Conservation (phyloP, 352 stramenopile genomes). For the Phytophthora lateralis region DNA sequence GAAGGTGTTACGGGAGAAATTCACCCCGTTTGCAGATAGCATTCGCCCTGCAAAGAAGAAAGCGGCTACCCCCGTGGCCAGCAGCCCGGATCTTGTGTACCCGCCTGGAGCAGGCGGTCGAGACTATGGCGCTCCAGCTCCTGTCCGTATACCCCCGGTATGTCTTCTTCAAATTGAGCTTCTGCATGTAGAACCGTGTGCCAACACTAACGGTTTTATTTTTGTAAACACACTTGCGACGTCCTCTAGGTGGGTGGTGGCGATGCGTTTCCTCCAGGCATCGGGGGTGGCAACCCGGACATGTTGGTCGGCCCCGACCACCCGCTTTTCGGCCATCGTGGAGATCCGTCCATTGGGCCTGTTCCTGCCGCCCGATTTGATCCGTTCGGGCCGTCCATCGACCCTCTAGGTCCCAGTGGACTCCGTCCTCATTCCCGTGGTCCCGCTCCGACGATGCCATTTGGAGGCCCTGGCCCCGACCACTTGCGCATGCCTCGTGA, state of each 20-base stretch:
- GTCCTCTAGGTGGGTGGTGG: conserved; percentile 55
- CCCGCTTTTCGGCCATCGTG: conserved; percentile 67
- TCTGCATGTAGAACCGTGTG: not conserved
- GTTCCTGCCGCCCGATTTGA: conserved; percentile 84
- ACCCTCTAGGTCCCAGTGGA: conserved; percentile 55
- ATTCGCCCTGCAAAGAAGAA: conserved; percentile 53
- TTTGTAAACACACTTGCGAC: not conserved
- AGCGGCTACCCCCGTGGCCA: conserved; percentile 2
- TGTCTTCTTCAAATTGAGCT: not conserved
- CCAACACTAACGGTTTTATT: not conserved
- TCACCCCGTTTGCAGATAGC: conserved; percentile 63
- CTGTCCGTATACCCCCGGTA: conserved; percentile 48
- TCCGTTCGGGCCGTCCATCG: conserved; percentile 71
- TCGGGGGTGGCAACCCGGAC: conserved; percentile 68
- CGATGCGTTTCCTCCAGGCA: conserved; percentile 63
- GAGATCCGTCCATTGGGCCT: conserved; percentile 59
- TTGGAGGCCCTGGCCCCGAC: conserved; percentile 78
- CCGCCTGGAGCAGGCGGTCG: conserved; percentile 21
- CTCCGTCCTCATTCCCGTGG: conserved; percentile 42
- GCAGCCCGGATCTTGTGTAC: conserved; percentile 17
- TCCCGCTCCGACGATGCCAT: conserved; percentile 64
- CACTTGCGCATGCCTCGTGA: conserved; percentile 82
- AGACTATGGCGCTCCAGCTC: conserved; percentile 20
- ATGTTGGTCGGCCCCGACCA: conserved; percentile 81
- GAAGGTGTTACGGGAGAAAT: conserved; percentile 48